phyloP scores from a whole-genome alignment of 2,329 filamentous ascomycete species.

The Aspergillus pseudoglaucus region DNA sequence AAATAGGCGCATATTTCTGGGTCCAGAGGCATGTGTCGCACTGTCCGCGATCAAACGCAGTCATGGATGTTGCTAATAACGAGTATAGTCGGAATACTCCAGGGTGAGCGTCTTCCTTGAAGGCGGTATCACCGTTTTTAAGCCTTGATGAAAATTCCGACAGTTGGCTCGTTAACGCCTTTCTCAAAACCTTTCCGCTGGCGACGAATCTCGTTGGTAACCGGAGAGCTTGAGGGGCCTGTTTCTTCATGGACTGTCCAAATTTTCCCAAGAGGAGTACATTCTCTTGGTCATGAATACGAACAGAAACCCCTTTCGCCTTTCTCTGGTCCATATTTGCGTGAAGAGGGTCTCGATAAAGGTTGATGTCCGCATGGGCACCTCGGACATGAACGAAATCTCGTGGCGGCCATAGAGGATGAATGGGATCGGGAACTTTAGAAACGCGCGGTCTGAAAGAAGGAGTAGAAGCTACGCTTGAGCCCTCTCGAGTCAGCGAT shows the following conservation, averaged over 20 bases:
- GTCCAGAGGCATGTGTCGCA: conserved; percentile 71
- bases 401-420: conserved; percentile 35
- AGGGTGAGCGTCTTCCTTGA: conserved; percentile 42
- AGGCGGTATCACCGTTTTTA: conserved; percentile 1
- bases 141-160: conserved; percentile 11
- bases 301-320: conserved; percentile 27
- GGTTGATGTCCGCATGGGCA: background rate
- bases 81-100: conserved; percentile 55
- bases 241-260: background rate
- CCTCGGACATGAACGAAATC: conserved; percentile 48
- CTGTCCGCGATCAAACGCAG: conserved; percentile 70
- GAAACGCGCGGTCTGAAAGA: conserved; percentile 15
- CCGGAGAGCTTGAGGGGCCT: conserved; percentile 15
- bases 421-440: conserved; percentile 26
- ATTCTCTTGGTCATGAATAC: conserved; percentile 29
- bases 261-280: conserved; percentile 17
- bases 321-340: conserved; percentile 27
- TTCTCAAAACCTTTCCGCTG: conserved; percentile 24
- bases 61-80: conserved; percentile 56
- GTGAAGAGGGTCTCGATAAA: background rate
- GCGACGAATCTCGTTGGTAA: conserved; percentile 22
- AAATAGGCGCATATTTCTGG: conserved; percentile 74
- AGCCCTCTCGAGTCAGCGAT: background rate
- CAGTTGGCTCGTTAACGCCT: conserved; percentile 23
- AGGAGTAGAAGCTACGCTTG: conserved; percentile 4